phyloP scores from a whole-genome alignment of 768 basidiomycete species.

The Lentinula guzmanii region DNA sequence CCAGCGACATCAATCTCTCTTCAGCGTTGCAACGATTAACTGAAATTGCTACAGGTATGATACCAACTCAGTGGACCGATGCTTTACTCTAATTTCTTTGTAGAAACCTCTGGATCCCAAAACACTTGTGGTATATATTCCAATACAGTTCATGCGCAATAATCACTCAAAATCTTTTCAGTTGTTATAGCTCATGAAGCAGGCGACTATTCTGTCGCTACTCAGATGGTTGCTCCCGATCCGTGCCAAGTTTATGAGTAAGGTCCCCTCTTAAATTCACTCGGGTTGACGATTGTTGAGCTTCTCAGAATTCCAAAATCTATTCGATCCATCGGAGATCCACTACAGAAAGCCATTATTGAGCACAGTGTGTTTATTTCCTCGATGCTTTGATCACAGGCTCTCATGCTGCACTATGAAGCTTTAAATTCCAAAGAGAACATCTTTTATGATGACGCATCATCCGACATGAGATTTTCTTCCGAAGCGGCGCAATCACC shows the following conservation, averaged over 20 bases:
- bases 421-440: constrained; percentile 64
- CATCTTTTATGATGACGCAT: constrained; percentile 54
- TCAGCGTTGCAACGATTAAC: constrained; percentile 66
- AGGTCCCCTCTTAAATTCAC: neutral
- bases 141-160: neutral
- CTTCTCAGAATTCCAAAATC: constrained; percentile 46
- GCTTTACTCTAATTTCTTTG: neutral
- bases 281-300: neutral
- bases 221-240: constrained; percentile 55
- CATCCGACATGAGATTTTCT: constrained; percentile 60
- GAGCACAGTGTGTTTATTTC: constrained; percentile 45
- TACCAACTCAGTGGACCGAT: neutral
- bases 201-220: constrained; percentile 67
- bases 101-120: constrained; percentile 63
- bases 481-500: constrained; percentile 59
- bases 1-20: constrained; percentile 64
- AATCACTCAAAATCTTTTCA: constrained; percentile 11
- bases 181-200: constrained; percentile 65
- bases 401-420: constrained; percentile 17
- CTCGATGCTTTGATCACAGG: neutral
- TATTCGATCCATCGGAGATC: constrained; percentile 52
- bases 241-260: constrained; percentile 67
- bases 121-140: constrained; percentile 44
- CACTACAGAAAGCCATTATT: constrained; percentile 61
- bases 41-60: constrained; percentile 60